phyloP scores from a whole-genome alignment of 495 filamentous ascomycete species.

The Tuber indicum region DNA sequence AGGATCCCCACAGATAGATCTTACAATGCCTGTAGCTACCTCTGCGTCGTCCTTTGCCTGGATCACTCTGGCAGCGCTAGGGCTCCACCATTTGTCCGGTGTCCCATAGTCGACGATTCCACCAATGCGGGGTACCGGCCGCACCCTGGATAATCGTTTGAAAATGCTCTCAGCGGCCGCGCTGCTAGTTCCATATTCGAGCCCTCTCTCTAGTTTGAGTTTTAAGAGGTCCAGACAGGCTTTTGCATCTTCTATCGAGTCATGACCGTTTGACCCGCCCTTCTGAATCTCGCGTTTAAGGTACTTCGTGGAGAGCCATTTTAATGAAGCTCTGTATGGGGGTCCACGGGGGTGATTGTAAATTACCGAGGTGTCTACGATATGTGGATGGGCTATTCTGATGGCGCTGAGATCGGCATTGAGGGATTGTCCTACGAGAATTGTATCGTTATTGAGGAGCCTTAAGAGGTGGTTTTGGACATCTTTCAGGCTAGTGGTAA shows the following conservation, averaged over 20 bases:
- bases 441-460: constrained; percentile 60
- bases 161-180: constrained; percentile 76
- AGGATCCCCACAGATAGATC: constrained; percentile 62
- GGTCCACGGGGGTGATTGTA: constrained; percentile 71
- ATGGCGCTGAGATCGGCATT: constrained; percentile 82
- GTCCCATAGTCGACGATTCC: constrained; percentile 87
- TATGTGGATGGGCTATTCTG: constrained; percentile 79
- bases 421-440: constrained; percentile 86
- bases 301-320: constrained; percentile 73
- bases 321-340: constrained; percentile 67
- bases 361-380: constrained; percentile 80
- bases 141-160: constrained; percentile 62
- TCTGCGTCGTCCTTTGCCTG: constrained; percentile 68
- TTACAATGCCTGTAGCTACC: constrained; percentile 62
- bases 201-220: constrained; percentile 88
- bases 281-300: constrained; percentile 81
- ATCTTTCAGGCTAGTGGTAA: constrained; percentile 76
- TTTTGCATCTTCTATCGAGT: constrained; percentile 84
- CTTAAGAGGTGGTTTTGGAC: constrained; percentile 71
- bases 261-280: constrained; percentile 62
- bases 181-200: constrained; percentile 70
- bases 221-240: constrained; percentile 89
- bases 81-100: constrained; percentile 64
- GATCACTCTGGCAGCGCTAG: constrained; percentile 63
- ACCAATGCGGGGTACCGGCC: constrained; percentile 57